A percentile compares a stretch with the other conserved stretches of the same genome.
Conservation (phyloP, 169 alveolate species). For the Theileria luwenshuni region DNA sequence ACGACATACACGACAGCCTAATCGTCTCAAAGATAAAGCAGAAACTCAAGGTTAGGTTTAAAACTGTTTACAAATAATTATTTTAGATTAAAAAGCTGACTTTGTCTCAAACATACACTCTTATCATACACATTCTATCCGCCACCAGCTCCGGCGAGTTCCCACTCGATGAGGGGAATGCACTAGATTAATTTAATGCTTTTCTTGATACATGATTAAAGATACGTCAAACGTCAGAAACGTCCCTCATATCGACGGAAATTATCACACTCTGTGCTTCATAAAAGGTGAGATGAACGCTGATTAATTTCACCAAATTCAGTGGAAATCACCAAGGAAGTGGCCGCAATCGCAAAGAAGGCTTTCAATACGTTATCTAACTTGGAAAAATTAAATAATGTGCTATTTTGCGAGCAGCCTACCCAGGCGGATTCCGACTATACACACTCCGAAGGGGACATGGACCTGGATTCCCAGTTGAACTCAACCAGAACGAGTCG, state of each 20-base stretch:
- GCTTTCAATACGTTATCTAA: conserved; percentile 30
- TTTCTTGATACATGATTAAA: conserved; percentile 7
- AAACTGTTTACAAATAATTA: background rate
- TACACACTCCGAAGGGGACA: conserved; percentile 14
- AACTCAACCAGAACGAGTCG: background rate
- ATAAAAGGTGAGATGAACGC: conserved; percentile 40
- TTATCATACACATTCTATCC: conserved; percentile 46
- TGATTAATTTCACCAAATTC: background rate
- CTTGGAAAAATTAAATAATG: conserved; percentile 20
- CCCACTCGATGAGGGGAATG: conserved; percentile 19
- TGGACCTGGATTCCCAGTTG: conserved; percentile 1
- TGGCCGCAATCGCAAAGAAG: conserved; percentile 32
- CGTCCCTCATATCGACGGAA: conserved; percentile 66
- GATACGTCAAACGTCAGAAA: conserved; percentile 8
- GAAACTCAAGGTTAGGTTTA: conserved; percentile 38
- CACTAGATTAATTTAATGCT: conserved; percentile 3
- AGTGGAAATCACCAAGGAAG: conserved; percentile 26
- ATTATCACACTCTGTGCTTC: conserved; percentile 61
- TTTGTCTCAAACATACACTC: conserved; percentile 46
- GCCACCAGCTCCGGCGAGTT: conserved; percentile 21
- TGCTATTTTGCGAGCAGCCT: conserved; percentile 3
- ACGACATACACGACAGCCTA: conserved; percentile 23
- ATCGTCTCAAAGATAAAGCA: conserved; percentile 37
- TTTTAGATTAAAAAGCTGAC: conserved; percentile 48
- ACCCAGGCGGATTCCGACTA: conserved; percentile 34